These are phyloP conservation scores for Aspergillus pseudoviridinutans DNA, from an alignment of 2,329 filamentous ascomycete species.

Conservation along the genomic window DNA sequence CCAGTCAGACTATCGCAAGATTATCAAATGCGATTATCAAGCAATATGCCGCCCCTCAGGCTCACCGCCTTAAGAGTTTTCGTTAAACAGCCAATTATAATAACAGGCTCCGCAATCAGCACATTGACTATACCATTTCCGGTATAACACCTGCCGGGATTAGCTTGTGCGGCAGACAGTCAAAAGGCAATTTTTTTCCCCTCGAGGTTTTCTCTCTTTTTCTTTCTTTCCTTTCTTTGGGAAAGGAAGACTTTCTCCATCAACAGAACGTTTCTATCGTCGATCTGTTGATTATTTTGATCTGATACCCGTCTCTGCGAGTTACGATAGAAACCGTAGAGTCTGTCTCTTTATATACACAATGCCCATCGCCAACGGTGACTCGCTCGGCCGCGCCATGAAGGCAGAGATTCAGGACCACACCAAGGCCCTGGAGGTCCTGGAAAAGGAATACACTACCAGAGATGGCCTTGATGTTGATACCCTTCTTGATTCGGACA, in stretches of 20 bases:
- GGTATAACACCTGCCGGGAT: constrained; percentile 13
- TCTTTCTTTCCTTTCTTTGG: constrained; percentile 51
- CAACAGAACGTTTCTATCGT: constrained; percentile 47
- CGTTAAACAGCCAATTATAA: constrained; percentile 30
- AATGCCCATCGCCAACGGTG: constrained; percentile 72
- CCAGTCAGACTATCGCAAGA: not conserved
- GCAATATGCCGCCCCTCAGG: constrained; percentile 4
- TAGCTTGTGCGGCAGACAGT: constrained; percentile 22
- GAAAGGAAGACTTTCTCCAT: constrained; percentile 59
- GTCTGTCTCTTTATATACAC: constrained; percentile 34
- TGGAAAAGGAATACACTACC: constrained; percentile 71
- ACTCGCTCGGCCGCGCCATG: constrained; percentile 47
- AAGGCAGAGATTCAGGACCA: constrained; percentile 64
- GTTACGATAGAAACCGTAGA: constrained; percentile 25
- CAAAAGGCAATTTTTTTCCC: constrained; percentile 30
- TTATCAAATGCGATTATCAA: constrained; percentile 7
- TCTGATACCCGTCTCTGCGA: constrained; percentile 19
- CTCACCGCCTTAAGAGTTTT: constrained; percentile 24
- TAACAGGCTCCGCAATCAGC: not conserved
- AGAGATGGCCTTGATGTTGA: constrained; percentile 83
- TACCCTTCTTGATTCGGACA: constrained; percentile 84
- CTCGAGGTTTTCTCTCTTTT: constrained; percentile 35
- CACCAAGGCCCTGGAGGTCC: constrained; percentile 70
- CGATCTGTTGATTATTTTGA: constrained; percentile 42
- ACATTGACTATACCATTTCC: constrained; percentile 19